Evolutionary conservation across 2,329 filamentous ascomycete species (phyloP).

Genomic region (Aspergillus quadricinctus): DNA sequence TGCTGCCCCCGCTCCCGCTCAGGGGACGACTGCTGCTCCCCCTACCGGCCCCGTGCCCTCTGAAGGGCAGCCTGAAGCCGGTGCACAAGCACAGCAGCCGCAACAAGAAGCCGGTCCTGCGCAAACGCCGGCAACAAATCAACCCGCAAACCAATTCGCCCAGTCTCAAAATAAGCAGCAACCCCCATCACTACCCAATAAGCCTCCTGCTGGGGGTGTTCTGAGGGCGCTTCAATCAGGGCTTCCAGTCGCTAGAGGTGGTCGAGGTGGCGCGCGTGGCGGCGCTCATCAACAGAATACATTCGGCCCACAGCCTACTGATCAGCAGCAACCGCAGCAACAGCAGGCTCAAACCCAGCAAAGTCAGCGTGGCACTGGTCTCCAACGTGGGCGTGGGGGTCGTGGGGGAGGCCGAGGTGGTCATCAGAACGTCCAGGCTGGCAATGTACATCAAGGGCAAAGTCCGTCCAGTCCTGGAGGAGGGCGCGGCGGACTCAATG

Average conservation of each 20-base stretch:
- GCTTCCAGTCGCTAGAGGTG: constrained; percentile 42
- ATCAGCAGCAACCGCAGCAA: constrained; percentile 24
- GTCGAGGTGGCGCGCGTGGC: constrained; percentile 39
- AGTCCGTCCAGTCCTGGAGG: constrained; percentile 25
- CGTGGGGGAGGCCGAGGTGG: constrained; percentile 34
- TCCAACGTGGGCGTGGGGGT: constrained; percentile 45
- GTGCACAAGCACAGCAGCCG: constrained; percentile 14
- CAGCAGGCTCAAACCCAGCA: constrained; percentile 25
- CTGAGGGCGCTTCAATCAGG: constrained; percentile 42
- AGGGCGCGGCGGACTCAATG: constrained; percentile 44
- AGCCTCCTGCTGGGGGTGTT: constrained; percentile 36
- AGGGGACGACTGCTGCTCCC: constrained; percentile 8
- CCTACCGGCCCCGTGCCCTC: constrained; percentile 7
- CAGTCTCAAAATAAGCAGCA: constrained; percentile 25
- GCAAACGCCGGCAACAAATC: constrained; percentile 8
- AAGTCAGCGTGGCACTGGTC: constrained; percentile 33
- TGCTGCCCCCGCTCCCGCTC: constrained; percentile 8
- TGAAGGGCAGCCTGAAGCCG: constrained; percentile 10
- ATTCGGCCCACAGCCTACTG: constrained; percentile 19
- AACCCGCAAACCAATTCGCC: constrained; percentile 22
- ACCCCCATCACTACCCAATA: constrained; percentile 26
- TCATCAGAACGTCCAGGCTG: constrained; percentile 41
- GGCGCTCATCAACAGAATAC: constrained; percentile 28
- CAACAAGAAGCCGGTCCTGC: constrained; percentile 15
- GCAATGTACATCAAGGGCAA: constrained; percentile 26